Evolutionary conservation across 2,329 filamentous ascomycete genomes (phyloP).

Genomic region (Sclerotinia nivalis): DNA sequence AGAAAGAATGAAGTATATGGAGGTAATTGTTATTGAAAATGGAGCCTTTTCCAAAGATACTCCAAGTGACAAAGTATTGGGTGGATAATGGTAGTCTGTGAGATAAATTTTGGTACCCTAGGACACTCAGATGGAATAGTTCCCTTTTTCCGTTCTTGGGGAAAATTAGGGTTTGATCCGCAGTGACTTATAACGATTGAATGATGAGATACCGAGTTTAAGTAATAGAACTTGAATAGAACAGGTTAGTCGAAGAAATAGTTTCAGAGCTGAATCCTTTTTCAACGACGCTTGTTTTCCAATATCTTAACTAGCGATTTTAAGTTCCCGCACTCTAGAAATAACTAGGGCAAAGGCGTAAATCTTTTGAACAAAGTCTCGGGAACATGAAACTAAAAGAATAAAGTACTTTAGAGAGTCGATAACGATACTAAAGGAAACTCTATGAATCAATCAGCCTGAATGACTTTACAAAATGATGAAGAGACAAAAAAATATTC

Average conservation of each 20-base stretch:
- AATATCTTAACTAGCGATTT: conserved; percentile 22
- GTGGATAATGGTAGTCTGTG: conserved; percentile 15
- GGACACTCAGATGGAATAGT: conserved; percentile 4
- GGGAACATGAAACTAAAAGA: conserved; percentile 39
- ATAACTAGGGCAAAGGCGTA: conserved; percentile 26
- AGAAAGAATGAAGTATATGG: background rate
- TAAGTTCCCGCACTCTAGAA: conserved; percentile 12
- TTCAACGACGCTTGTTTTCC: conserved; percentile 15
- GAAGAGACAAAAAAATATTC: conserved; percentile 1
- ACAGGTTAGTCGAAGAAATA: conserved; percentile 19
- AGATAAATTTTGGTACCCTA: conserved; percentile 14
- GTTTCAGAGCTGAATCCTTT: conserved; percentile 20
- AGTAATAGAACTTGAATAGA: conserved; percentile 18
- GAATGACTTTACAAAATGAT: conserved; percentile 8
- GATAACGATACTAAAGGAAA: conserved; percentile 10
- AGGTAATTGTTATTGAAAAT: background rate
- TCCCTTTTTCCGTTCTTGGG: conserved; percentile 10
- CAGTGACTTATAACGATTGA: conserved; percentile 14
- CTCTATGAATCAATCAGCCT: conserved; percentile 16
- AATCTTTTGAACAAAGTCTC: conserved; percentile 35
- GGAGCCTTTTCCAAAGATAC: conserved; percentile 15
- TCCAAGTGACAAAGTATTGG: conserved; percentile 14
- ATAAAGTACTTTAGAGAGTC: conserved; percentile 32
- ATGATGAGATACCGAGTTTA: conserved; percentile 20
- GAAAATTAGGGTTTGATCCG: conserved; percentile 13